These are phyloP conservation scores for Penstemon davidsonii DNA, from an alignment of 257 asterid genomes.

Conservation along the genomic window DNA sequence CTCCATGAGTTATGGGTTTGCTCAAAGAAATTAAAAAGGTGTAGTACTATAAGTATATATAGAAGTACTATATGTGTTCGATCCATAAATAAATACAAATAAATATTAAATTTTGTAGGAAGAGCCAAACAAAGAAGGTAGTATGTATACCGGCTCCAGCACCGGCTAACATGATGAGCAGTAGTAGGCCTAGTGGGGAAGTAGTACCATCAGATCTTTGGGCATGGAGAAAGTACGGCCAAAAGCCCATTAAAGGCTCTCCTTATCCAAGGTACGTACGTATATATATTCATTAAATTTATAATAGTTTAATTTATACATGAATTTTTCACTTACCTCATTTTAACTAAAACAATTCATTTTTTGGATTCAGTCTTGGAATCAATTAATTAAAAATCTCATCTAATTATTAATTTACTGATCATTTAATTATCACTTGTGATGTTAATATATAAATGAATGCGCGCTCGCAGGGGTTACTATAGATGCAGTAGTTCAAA, in stretches of 20 bases:
- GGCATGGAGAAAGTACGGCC: conserved; percentile 73
- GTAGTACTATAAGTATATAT: no score
- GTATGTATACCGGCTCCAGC: conserved; percentile 64
- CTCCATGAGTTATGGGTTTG: background rate
- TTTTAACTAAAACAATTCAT: background rate
- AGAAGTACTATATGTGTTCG: background rate
- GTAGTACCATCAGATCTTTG: conserved; percentile 63
- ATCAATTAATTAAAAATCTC: no score
- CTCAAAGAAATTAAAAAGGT: conserved; percentile 16
- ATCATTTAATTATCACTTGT: background rate
- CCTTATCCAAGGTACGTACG: conserved; percentile 52
- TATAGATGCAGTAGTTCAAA: conserved; percentile 95
- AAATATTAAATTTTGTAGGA: conserved; percentile 42
- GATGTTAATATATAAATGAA: background rate
- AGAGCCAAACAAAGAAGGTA: conserved; percentile 86
- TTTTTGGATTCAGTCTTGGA: background rate
- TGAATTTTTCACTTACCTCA: background rate
- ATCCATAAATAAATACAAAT: background rate
- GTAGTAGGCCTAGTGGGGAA: conserved; percentile 46
- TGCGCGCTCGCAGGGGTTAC: conserved; percentile 60
- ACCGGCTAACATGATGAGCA: conserved; percentile 39
- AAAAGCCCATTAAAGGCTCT: conserved; percentile 65
- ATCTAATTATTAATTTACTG: no score
- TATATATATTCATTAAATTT: no score
- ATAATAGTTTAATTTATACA: no score